Evolutionary conservation across 805 yeast species (phyloP), one percentile per base, ranked within the genome.

Genomic region (Sugiyamaella marilandica): DNA sequence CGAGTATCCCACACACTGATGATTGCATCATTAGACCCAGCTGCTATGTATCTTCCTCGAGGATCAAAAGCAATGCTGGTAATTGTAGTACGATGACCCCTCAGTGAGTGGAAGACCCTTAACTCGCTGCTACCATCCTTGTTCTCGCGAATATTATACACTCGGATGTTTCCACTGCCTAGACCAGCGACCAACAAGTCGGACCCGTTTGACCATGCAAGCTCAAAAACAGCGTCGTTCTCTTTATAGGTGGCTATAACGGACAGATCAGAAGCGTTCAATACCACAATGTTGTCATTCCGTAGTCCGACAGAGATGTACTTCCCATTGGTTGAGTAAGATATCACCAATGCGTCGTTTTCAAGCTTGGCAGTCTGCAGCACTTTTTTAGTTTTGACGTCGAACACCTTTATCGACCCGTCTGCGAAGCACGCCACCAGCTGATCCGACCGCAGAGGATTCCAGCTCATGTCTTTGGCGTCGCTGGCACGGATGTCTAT

Each of bases 11-110:
- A 81, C 10, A 79, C 37, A 16, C 81, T 72, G 5, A 79, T 73
- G 16, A 77, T 71, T 24, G 85, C 85, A 55, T 81, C 86, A 51
- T 74, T 75, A 16, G 83, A 71, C 0, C 86, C 88, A 1, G 75
- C 75, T 2, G 77, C 74, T 10, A 84, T 52, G 57, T 65, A 76
- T 19, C 67, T 59, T 0, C 84, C 88, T 47, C 72, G 61, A 2
- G 84, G 83, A 59, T 81, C 85, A 49, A 80, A 65, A 14, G 68
- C 67, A 11, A 81, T 53, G 31, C 76, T 61, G 2, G 78, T 74
- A 2, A 79, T 74, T 1, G 82, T 68, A 1, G 83, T 75, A 39
- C 79, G 69, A 59, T 83, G 87, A 0, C 78, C 78, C 11, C 64
- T 56, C n/a, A 72, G 57, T 4, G 62, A 60, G 33, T 50, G 33